phyloP scores from a whole-genome alignment of 2,329 filamentous ascomycete genomes.

The Aspergillus latus region DNA sequence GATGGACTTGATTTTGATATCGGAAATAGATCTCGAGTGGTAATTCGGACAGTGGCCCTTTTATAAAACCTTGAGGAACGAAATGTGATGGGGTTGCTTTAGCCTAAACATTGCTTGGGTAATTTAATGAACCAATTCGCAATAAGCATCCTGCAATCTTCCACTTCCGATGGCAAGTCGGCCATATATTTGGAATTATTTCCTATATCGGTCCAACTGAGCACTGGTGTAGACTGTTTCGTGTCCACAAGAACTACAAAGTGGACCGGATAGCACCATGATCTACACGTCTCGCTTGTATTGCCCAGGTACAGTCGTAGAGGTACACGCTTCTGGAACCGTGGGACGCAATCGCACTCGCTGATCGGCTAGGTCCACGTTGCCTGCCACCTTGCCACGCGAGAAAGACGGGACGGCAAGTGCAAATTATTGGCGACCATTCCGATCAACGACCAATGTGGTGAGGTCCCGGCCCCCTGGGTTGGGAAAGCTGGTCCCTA shows the following conservation, averaged over 20 bases:
- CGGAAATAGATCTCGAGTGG: background rate
- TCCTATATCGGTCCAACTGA: constrained; percentile 7
- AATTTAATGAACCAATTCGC: background rate
- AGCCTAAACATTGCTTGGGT: background rate
- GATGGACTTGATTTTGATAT: background rate
- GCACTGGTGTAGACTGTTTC: background rate
- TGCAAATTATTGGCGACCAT: constrained; percentile 2
- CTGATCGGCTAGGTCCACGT: constrained; percentile 1
- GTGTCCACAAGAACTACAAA: background rate
- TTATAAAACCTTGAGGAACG: background rate
- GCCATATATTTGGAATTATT: constrained; percentile 8
- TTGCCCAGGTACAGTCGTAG: background rate
- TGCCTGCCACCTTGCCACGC: constrained; percentile 5
- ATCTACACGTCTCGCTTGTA: constrained; percentile 8
- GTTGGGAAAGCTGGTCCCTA: background rate
- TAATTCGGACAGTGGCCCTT: background rate
- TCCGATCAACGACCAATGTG: constrained; percentile 3
- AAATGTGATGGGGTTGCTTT: background rate
- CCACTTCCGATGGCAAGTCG: background rate
- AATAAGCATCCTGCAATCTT: background rate
- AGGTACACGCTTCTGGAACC: too few relatives aligned
- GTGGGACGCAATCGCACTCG: background rate
- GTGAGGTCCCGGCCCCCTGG: constrained; percentile 2
- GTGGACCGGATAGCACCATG: constrained; percentile 1
- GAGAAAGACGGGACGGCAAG: background rate